A percentile compares a stretch with the other conserved stretches of the same genome.
These are phyloP conservation scores for Rhododendron griersonianum DNA, from an alignment of 148 eudicot genomes.

Conservation along the genomic window DNA sequence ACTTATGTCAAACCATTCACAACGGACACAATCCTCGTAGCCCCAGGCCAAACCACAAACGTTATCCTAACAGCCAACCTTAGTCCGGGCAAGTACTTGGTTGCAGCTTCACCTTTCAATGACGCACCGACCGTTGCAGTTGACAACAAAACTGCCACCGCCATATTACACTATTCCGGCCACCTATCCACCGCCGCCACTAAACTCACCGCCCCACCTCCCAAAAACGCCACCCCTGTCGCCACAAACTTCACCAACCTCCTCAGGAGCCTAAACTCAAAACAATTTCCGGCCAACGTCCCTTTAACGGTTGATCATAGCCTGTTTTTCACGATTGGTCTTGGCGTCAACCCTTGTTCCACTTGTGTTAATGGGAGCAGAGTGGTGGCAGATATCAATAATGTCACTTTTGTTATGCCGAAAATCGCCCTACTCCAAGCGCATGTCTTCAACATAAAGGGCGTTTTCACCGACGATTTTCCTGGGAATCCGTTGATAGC, in stretches of 20 bases:
- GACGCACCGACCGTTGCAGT: constrained; percentile 49
- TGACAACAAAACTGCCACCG: constrained; percentile 50
- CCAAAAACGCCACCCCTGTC: constrained; percentile 44
- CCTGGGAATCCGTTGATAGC: constrained; percentile 42
- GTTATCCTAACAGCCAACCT: constrained; percentile 51
- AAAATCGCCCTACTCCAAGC: constrained; percentile 62
- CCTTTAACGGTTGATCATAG: constrained; percentile 53
- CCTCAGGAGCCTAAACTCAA: constrained; percentile 58
- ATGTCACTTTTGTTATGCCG: constrained; percentile 67
- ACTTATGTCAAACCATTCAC: constrained; percentile 57
- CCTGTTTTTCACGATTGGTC: constrained; percentile 47
- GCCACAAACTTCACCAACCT: constrained; percentile 24
- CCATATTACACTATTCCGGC: constrained; percentile 34
- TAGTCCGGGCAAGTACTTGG: constrained; percentile 39
- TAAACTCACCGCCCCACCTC: constrained; percentile 36
- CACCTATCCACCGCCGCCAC: constrained; percentile 18
- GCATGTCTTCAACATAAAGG: constrained; percentile 46
- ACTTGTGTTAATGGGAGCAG: constrained; percentile 53
- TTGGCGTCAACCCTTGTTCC: constrained; percentile 62
- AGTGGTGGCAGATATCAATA: constrained; percentile 55
- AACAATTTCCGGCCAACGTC: constrained; percentile 41
- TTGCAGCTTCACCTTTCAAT: constrained; percentile 69
- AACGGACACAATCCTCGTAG: constrained; percentile 55
- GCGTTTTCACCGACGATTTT: constrained; percentile 69
- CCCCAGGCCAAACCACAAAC: constrained; percentile 83